phyloP scores from a whole-genome alignment of 2,329 filamentous ascomycete species.

The Exophiala sideris region DNA sequence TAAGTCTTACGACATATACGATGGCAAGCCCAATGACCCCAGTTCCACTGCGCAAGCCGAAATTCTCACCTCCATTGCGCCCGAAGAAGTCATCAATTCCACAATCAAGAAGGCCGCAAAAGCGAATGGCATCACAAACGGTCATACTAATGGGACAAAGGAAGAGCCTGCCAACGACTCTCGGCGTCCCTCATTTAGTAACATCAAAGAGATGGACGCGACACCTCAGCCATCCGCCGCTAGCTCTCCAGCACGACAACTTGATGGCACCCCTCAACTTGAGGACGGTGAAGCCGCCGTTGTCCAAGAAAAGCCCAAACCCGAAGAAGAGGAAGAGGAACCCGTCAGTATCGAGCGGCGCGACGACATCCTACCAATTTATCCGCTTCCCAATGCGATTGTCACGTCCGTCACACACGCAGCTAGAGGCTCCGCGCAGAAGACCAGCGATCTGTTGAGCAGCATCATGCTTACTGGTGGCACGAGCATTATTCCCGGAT shows the following conservation, averaged over 20 bases:
- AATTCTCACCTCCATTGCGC: constrained; percentile 53
- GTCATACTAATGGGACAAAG: constrained; percentile 44
- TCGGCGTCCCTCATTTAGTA: constrained; percentile 62
- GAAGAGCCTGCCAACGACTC: constrained; percentile 59
- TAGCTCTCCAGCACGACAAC: constrained; percentile 79
- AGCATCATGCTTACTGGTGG: constrained; percentile 90
- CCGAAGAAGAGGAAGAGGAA: constrained; percentile 31
- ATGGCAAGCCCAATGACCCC: constrained; percentile 87
- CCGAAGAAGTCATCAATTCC: constrained; percentile 29
- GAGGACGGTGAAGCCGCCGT: constrained; percentile 20
- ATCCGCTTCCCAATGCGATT: constrained; percentile 84
- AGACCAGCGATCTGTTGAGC: constrained; percentile 82
- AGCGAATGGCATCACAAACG: constrained; percentile 32
- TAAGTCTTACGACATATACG: constrained; percentile 90
- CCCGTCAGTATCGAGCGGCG: constrained; percentile 56
- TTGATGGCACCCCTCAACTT: constrained; percentile 43
- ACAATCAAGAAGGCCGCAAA: constrained; percentile 32
- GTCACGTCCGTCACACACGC: constrained; percentile 85
- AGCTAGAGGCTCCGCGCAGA: constrained; percentile 84
- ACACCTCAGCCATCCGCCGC: constrained; percentile 84
- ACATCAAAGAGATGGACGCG: constrained; percentile 62
- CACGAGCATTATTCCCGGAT: constrained; percentile 73
- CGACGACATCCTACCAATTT: constrained; percentile 76
- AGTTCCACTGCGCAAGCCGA: constrained; percentile 77
- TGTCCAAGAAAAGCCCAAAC: constrained; percentile 20